Conservation (phyloP, 495 filamentous ascomycete species). For the Penicillium pulvis region DNA sequence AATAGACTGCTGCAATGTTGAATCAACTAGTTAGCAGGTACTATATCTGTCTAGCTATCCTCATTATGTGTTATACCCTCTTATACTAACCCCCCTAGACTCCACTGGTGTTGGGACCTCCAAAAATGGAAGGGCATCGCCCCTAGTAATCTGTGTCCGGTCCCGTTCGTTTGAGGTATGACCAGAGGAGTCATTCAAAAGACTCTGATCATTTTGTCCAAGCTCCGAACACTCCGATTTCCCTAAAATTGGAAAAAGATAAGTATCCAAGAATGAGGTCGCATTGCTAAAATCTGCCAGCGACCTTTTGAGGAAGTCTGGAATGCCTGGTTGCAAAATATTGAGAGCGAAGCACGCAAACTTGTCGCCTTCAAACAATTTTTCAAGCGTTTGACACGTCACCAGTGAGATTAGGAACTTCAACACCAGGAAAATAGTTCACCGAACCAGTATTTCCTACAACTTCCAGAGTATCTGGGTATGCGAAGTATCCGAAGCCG, state of each 20-base stretch:
- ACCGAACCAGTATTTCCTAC: conserved; percentile 57
- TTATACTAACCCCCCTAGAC: no score
- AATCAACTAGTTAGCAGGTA: neutral
- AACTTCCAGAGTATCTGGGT: conserved; percentile 33
- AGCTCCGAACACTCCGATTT: conserved; percentile 11
- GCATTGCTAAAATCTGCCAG: conserved; percentile 12
- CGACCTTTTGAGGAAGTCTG: conserved; percentile 9
- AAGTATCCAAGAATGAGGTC: conserved; percentile 9
- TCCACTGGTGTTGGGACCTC: no score
- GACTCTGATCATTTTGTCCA: conserved; percentile 12
- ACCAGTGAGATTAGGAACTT: conserved; percentile 44
- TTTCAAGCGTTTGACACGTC: conserved; percentile 38
- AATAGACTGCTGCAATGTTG: neutral
- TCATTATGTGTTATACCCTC: no score
- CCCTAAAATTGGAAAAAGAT: neutral
- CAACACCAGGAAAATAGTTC: conserved; percentile 52
- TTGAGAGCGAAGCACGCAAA: conserved; percentile 41
- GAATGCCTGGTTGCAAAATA: conserved; percentile 13
- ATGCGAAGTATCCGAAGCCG: conserved; percentile 31
- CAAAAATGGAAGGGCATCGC: neutral
- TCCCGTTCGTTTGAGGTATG: conserved; percentile 11
- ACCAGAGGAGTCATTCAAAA: conserved; percentile 13
- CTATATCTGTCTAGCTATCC: no score
- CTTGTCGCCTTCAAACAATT: conserved; percentile 41
- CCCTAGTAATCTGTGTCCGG: conserved; percentile 9